Conservation (phyloP, 2,329 filamentous ascomycete genomes). For the Teratosphaeria zuluensis region DNA sequence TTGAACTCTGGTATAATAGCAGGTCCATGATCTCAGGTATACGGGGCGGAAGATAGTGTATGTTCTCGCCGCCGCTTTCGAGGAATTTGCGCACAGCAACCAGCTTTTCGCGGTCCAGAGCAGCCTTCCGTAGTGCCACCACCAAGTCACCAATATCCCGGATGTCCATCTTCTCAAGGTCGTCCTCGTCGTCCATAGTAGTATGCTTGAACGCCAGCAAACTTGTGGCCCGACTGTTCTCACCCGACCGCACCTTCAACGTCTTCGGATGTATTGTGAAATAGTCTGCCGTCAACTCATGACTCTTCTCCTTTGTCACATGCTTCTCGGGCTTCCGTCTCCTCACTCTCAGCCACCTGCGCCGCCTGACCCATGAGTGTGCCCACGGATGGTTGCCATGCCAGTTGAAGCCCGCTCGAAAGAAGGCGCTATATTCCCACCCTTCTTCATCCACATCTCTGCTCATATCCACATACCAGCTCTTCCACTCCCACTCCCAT, state of each 20-base stretch:
- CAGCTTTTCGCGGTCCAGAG: constrained; percentile 86
- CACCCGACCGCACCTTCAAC: constrained; percentile 7
- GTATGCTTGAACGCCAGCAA: constrained; percentile 5
- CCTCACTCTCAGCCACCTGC: constrained; percentile 78
- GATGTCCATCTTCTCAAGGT: constrained; percentile 44
- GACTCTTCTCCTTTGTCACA: constrained; percentile 42
- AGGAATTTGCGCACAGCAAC: constrained; percentile 75
- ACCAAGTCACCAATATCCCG: constrained; percentile 60
- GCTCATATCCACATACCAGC: constrained; percentile 69
- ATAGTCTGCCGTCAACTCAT: constrained; percentile 66
- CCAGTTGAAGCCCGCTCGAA: constrained; percentile 54
- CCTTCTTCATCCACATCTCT: constrained; percentile 78
- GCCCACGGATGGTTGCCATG: constrained; percentile 84
- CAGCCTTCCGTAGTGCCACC: constrained; percentile 54
- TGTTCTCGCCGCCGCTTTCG: constrained; percentile 63
- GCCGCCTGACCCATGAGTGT: constrained; percentile 83
- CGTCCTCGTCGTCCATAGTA: constrained; percentile 31
- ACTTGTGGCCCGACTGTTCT: neutral
- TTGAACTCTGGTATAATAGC: constrained; percentile 83
- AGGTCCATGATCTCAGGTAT: constrained; percentile 80
- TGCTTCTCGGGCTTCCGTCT: constrained; percentile 49
- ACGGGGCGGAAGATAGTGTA: constrained; percentile 61
- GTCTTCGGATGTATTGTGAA: constrained; percentile 55
- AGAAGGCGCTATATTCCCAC: constrained; percentile 94
- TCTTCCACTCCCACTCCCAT: constrained; percentile 80